Percentiles rank a stretch among this genome's conserved stretches.
Conservation (phyloP, 495 filamentous ascomycete species). For the Penicillium cinerascens region DNA sequence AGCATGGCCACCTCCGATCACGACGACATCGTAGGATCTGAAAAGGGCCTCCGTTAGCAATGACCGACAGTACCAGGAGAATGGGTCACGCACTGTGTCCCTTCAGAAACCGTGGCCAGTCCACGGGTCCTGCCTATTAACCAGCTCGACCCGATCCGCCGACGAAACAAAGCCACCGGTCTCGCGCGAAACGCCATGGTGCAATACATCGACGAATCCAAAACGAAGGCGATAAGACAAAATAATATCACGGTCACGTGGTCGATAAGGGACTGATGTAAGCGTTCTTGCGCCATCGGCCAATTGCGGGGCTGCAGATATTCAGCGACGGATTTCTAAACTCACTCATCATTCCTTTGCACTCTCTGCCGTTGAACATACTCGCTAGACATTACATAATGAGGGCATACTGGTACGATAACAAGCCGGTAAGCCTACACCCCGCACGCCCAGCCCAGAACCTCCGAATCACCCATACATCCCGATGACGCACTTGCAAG, state of each 20-base stretch:
- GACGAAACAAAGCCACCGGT: constrained; percentile 27
- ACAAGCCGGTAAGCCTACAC: constrained; percentile 59
- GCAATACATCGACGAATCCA: neutral
- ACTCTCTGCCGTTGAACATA: neutral
- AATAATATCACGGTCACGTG: constrained; percentile 22
- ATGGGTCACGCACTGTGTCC: constrained; percentile 34
- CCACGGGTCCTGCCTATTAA: constrained; percentile 23
- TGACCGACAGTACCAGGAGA: neutral
- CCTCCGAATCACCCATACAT: neutral
- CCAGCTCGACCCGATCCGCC: constrained; percentile 28
- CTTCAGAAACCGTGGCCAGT: constrained; percentile 48
- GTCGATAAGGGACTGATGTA: constrained; percentile 19
- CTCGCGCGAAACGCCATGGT: constrained; percentile 39
- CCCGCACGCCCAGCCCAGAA: neutral
- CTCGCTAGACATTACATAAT: constrained; percentile 45
- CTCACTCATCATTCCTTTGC: constrained; percentile 1
- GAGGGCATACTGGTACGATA: constrained; percentile 83
- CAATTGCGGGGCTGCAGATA: constrained; percentile 44
- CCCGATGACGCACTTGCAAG: constrained; percentile 11
- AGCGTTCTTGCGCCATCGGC: constrained; percentile 30
- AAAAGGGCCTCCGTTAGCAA: neutral
- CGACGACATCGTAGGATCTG: constrained; percentile 82
- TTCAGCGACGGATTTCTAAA: constrained; percentile 30
- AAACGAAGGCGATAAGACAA: constrained; percentile 17
- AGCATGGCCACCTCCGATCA: constrained; percentile 94